Evolutionary conservation across 805 yeast genomes (phyloP).

Genomic region (Candida broadrunensis): DNA sequence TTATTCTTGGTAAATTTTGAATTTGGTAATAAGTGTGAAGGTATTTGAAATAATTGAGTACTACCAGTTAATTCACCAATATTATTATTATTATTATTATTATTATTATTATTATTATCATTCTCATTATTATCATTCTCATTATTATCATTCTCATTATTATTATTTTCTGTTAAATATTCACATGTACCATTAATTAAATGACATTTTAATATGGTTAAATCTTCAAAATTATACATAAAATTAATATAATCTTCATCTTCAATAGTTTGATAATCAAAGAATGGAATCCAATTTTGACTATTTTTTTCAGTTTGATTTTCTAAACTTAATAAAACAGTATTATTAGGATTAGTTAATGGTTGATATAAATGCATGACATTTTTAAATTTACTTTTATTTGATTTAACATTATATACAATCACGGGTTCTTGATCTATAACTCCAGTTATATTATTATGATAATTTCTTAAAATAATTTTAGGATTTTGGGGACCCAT

Average conservation of each 20-base stretch:
- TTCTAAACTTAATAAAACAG: neutral
- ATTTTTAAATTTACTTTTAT: constrained; percentile 13
- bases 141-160: constrained; percentile 9
- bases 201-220: constrained; percentile 15
- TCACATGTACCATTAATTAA: constrained; percentile 13
- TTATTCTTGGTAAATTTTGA: constrained; percentile 8
- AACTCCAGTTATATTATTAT: constrained; percentile 4
- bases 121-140: neutral
- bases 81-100: neutral
- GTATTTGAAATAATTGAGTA: constrained; percentile 3
- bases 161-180: constrained; percentile 25
- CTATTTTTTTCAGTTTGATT: constrained; percentile 9
- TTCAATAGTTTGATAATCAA: constrained; percentile 21
- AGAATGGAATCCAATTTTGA: constrained; percentile 42
- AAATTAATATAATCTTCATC: constrained; percentile 26
- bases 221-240: constrained; percentile 29
- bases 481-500: constrained; percentile 18
- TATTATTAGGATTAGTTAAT: constrained; percentile 3
- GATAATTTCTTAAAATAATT: constrained; percentile 10
- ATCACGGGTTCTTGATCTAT: constrained; percentile 19
- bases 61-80: neutral
- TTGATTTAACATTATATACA: constrained; percentile 17
- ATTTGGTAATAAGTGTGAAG: constrained; percentile 6
- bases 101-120: neutral
- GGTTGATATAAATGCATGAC: constrained; percentile 21